Evolutionary conservation across 257 asterid species (phyloP), one percentile per base, ranked within the genome.

Genomic region (Oldenlandia corymbosa): DNA sequence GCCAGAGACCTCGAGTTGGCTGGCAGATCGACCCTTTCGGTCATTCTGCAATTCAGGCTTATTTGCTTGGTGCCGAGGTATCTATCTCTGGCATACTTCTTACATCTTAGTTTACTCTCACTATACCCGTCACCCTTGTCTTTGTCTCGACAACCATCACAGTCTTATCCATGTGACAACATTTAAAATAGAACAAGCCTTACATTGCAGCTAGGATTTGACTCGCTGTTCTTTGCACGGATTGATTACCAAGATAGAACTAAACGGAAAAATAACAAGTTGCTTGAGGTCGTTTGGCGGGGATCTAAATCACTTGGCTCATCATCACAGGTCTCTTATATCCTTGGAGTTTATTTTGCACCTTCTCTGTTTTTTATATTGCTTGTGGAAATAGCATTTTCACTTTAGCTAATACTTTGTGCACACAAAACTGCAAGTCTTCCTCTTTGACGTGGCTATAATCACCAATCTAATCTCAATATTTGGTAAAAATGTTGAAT

Each of bases 21-120:
- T 87, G 95, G 95, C 95, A 87, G 83, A 87, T 87, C 54, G 95
- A 87, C 68, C 95, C 95, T 63, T 87, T 87, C 69, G 95, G 95
- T 13, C 95, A 87, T 78, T 87, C 95, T 68, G 80, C 95, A 66
- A 88, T 87, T 75, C 95, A 87, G 76, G 90, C 90, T 66, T 87
- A 87, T 78, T 73, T 87, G 80, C 86, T 82, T 8, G 90, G 93
- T 14, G 95, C 95, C 13, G 95, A 87, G 95, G 95, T 86, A 78
- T 63, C 66, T 86, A 78, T 63, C 66, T 67, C 20, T 5, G 34
- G 54, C 42, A 31, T 27, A 59, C 34, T 65, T 37, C 65, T 58
- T n/a, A n/a, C n/a, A n/a, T n/a, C n/a, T n/a, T n/a, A n/a, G n/a
- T n/a, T n/a, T n/a, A n/a, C n/a, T n/a, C n/a, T n/a, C n/a, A n/a